Evolutionary conservation across 2,329 filamentous ascomycete species (phyloP).

Genomic region (Dactylellina haptotyla): DNA sequence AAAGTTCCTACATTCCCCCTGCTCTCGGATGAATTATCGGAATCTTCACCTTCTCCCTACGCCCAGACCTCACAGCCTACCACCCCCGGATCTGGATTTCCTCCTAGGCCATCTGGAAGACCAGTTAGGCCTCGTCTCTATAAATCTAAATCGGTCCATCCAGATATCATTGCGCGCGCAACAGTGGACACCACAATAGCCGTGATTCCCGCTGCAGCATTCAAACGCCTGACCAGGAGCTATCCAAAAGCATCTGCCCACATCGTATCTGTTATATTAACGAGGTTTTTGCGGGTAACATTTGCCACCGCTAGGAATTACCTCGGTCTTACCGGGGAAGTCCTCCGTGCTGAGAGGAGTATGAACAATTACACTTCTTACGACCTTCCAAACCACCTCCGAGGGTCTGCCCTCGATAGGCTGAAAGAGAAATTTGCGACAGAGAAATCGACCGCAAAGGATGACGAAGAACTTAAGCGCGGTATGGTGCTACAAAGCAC

Average conservation of each 20-base stretch:
- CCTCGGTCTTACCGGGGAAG: slow-evolving; percentile 88
- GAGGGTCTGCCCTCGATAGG: slow-evolving; percentile 81
- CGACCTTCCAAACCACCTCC: slow-evolving; percentile 88
- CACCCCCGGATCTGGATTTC: slow-evolving; percentile 57
- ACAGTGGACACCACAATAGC: slow-evolving; percentile 97
- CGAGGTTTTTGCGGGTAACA: slow-evolving; percentile 91
- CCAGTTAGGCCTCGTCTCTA: slow-evolving; percentile 60
- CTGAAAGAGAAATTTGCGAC: slow-evolving; percentile 91
- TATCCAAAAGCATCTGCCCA: slow-evolving; percentile 97
- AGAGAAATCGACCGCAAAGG: slow-evolving; percentile 82
- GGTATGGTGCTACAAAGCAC: slow-evolving; percentile 95
- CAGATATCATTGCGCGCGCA: slow-evolving; percentile 94
- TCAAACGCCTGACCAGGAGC: slow-evolving; percentile 87
- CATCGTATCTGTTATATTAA: slow-evolving; percentile 96
- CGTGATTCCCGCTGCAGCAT: slow-evolving; percentile 96
- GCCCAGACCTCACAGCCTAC: slow-evolving; percentile 60
- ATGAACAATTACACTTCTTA: slow-evolving; percentile 94
- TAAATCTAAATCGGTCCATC: slow-evolving; percentile 80
- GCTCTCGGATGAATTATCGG: slow-evolving; percentile 64
- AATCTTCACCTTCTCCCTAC: slow-evolving; percentile 55
- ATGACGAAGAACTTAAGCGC: slow-evolving; percentile 80
- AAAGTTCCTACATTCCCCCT: slow-evolving; percentile 80
- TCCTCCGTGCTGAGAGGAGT: slow-evolving; percentile 88
- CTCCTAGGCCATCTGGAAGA: slow-evolving; percentile 11
- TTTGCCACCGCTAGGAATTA: slow-evolving; percentile 95